phyloP scores from a whole-genome alignment of 352 stramenopile genomes.

The Phytophthora idaei region DNA sequence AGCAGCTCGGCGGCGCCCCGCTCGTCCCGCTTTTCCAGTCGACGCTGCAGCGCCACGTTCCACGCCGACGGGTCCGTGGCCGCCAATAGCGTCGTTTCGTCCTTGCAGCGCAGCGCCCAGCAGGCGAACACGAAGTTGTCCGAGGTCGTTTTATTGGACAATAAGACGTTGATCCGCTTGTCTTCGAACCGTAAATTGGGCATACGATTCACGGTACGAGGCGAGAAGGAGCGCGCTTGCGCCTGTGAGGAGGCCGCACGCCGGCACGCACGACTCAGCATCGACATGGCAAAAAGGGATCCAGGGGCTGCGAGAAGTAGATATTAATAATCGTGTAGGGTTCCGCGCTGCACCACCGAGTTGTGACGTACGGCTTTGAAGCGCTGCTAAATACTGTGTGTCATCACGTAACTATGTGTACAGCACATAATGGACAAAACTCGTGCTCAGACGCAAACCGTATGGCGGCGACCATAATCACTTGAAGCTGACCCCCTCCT shows the following conservation, averaged over 20 bases:
- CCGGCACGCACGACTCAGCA: constrained; percentile 32
- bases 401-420: neutral
- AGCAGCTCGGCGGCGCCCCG: constrained; percentile 55
- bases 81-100: constrained; percentile 52
- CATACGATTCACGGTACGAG: constrained; percentile 10
- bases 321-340: too few species aligned
- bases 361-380: constrained; percentile 12
- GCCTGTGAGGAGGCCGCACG: constrained; percentile 14
- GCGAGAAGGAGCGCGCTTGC: constrained; percentile 4
- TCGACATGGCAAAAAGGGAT: neutral
- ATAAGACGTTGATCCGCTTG: constrained; percentile 40
- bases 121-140: constrained; percentile 43
- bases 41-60: constrained; percentile 65
- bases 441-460: neutral
- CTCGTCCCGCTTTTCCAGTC: constrained; percentile 52
- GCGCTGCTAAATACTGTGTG: neutral
- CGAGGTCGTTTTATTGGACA: constrained; percentile 38
- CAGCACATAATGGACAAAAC: too few species aligned
- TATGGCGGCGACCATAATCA: constrained; percentile 8
- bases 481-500: constrained; percentile 23
- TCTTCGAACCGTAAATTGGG: constrained; percentile 35
- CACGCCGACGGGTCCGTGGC: constrained; percentile 56
- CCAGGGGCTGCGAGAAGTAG: too few species aligned
- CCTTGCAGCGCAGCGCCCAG: constrained; percentile 38
- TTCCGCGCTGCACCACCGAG: too few species aligned